Conservation (phyloP, 208 protist species). For the Trypanosoma conorhini region DNA sequence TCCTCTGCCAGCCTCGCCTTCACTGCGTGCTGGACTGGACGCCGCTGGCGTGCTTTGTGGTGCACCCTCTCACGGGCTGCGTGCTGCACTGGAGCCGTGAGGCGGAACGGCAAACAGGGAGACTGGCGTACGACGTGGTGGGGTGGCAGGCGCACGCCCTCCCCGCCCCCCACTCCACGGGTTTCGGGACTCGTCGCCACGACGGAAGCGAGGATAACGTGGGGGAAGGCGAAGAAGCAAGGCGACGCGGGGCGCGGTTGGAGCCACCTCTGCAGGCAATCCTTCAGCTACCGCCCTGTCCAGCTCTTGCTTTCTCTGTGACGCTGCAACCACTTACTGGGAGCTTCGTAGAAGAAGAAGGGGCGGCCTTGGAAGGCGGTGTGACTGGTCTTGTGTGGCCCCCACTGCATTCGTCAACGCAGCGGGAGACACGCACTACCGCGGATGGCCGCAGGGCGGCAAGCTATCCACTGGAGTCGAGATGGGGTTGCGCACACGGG, state of each 20-base stretch:
- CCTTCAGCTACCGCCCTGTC: constrained; percentile 7
- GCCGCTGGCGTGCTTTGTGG: constrained; percentile 56
- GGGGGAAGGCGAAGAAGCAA: not conserved
- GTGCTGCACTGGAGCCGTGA: constrained; percentile 61
- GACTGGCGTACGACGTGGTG: constrained; percentile 46
- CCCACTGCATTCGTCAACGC: not conserved
- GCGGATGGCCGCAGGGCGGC: not conserved
- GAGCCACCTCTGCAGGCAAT: constrained; percentile 4
- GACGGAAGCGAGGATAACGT: not conserved
- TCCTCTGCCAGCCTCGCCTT: constrained; percentile 61
- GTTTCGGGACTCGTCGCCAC: not conserved
- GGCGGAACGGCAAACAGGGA: constrained; percentile 44
- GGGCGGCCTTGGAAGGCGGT: not conserved
- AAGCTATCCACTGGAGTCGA: not conserved
- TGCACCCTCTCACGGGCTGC: constrained; percentile 55
- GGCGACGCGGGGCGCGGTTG: constrained; percentile 2
- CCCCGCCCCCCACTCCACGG: not conserved
- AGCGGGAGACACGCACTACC: not conserved
- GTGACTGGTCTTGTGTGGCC: constrained; percentile 22
- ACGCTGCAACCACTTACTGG: constrained; percentile 16
- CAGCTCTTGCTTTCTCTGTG: constrained; percentile 1
- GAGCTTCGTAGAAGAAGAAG: constrained; percentile 18
- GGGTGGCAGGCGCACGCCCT: constrained; percentile 34
- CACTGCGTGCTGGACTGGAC: constrained; percentile 62
- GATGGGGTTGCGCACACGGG: not conserved